These are phyloP conservation scores for Ophiocordyceps camponoti-floridani DNA, from an alignment of 2,329 filamentous ascomycete species.

Conservation along the genomic window DNA sequence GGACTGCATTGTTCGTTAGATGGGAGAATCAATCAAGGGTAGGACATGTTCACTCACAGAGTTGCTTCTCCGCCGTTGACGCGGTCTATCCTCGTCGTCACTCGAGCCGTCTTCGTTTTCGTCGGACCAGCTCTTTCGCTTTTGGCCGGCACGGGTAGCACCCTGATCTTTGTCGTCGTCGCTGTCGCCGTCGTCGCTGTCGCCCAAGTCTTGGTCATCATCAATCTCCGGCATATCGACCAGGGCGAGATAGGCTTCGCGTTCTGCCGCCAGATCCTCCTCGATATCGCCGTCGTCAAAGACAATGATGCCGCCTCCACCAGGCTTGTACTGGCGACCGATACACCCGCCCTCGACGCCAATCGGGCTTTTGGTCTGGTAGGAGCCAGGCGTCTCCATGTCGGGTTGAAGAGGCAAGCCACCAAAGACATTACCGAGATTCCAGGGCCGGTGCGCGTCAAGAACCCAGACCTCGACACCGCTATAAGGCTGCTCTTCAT, in stretches of 20 bases:
- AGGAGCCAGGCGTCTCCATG: slow-evolving; percentile 25
- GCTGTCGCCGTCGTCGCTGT: slow-evolving; percentile 43
- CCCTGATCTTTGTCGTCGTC: slow-evolving; percentile 22
- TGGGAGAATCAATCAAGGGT: too few species aligned
- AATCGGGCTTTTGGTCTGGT: slow-evolving; percentile 32
- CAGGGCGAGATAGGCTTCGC: slow-evolving; percentile 69
- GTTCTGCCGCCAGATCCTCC: slow-evolving; percentile 56
- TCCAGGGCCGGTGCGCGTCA: slow-evolving; percentile 86
- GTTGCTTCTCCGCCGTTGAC: slow-evolving; percentile 72
- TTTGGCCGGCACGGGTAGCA: slow-evolving; percentile 33
- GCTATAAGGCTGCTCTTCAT: slow-evolving; percentile 49
- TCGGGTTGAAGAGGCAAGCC: slow-evolving; percentile 41
- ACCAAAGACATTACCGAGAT: slow-evolving; percentile 82
- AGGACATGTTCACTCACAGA: slow-evolving; percentile 37
- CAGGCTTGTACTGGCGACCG: slow-evolving; percentile 51
- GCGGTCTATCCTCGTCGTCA: slow-evolving; percentile 58
- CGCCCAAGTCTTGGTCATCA: slow-evolving; percentile 60
- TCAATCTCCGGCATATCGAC: slow-evolving; percentile 82
- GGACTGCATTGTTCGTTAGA: slow-evolving; percentile 25
- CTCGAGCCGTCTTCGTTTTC: slow-evolving; percentile 51
- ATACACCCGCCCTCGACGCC: slow-evolving; percentile 63
- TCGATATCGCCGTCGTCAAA: slow-evolving; percentile 95
- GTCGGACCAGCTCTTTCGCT: slow-evolving; percentile 67
- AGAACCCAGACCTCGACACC: slow-evolving; percentile 94
- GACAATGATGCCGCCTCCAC: slow-evolving; percentile 76